phyloP scores from a whole-genome alignment of 2,329 filamentous ascomycete genomes.

The Corniculantispora saksenae region DNA sequence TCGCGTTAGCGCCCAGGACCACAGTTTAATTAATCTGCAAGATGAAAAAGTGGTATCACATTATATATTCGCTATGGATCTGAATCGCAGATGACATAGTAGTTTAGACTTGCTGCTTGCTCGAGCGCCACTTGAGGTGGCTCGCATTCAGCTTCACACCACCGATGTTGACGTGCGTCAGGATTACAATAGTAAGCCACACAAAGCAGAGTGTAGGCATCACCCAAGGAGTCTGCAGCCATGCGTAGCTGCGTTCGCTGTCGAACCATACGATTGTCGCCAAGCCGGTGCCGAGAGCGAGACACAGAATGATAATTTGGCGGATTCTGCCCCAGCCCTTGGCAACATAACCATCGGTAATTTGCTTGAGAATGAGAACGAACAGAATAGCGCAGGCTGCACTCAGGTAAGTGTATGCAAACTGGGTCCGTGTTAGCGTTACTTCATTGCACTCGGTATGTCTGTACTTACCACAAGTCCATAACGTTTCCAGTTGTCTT shows the following conservation, averaged over 20 bases:
- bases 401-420: slow-evolving; percentile 36
- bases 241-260: slow-evolving; percentile 20
- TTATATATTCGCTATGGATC: neutral
- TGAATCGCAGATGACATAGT: too few species aligned
- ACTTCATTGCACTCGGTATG: neutral
- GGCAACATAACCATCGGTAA: slow-evolving; percentile 33
- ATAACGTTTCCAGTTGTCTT: slow-evolving; percentile 30
- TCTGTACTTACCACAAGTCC: slow-evolving; percentile 33
- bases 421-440: slow-evolving; percentile 26
- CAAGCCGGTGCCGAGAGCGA: slow-evolving; percentile 33
- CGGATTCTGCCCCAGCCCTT: slow-evolving; percentile 36
- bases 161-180: slow-evolving; percentile 31
- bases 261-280: slow-evolving; percentile 30
- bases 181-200: slow-evolving; percentile 33
- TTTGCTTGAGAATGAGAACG: slow-evolving; percentile 32
- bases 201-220: slow-evolving; percentile 37
- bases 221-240: slow-evolving; percentile 34
- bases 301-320: slow-evolving; percentile 30
- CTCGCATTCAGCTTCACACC: slow-evolving; percentile 21
- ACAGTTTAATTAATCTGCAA: too few species aligned
- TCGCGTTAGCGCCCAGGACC: too few species aligned
- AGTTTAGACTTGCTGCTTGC: neutral
- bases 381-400: slow-evolving; percentile 34
- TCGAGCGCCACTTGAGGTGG: slow-evolving; percentile 11
- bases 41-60: neutral